phyloP scores from a whole-genome alignment of 345 rosid species.

The Sisymbrium irio region DNA sequence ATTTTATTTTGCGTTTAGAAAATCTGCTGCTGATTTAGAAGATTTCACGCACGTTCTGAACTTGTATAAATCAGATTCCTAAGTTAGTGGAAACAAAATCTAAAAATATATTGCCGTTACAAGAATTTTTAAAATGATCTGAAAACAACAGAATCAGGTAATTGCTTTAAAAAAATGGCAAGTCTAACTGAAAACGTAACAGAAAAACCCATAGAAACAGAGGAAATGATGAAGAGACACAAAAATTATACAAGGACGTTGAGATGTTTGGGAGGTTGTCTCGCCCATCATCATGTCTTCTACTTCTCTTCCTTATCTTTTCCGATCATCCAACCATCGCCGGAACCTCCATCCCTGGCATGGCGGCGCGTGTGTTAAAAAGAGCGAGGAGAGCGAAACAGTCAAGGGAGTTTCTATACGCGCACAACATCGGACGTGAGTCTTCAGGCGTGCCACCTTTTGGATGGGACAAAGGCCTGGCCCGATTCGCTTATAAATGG shows the following conservation, averaged over 20 bases:
- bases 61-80: too few species aligned
- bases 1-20: too few species aligned
- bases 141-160: not conserved
- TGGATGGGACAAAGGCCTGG: conserved; percentile 37
- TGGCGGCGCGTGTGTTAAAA: conserved; percentile 15
- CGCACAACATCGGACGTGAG: conserved; percentile 38
- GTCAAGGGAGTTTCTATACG: conserved; percentile 28
- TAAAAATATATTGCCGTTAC: too few species aligned
- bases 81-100: too few species aligned
- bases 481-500: conserved; percentile 32
- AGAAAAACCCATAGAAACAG: not conserved
- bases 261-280: conserved; percentile 3
- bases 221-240: not conserved
- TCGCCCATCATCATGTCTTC: conserved; percentile 10
- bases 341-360: not conserved
- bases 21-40: too few species aligned
- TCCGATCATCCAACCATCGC: not conserved
- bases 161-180: not conserved
- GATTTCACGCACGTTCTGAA: too few species aligned
- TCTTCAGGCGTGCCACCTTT: conserved; percentile 34
- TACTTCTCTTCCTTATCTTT: conserved; percentile 1
- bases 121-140: not conserved
- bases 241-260: not conserved
- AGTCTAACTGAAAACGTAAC: conserved; percentile 15
- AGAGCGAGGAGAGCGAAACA: conserved; percentile 7